Conservation (phyloP, 2,329 filamentous ascomycete genomes). For the Leptoxyphium fumago region DNA sequence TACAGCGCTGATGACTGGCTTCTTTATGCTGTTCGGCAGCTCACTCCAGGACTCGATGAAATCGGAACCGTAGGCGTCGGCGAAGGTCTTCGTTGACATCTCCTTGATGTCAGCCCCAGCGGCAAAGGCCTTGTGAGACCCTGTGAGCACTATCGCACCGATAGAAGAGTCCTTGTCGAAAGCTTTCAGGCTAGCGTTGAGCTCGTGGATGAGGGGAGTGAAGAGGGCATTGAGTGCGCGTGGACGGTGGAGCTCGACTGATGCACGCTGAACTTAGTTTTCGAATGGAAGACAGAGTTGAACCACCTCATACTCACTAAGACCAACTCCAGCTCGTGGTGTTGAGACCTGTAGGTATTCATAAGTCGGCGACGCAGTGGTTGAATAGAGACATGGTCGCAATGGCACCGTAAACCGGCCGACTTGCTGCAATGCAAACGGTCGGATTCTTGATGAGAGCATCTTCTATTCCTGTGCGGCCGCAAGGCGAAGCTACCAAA, state of each 20-base stretch:
- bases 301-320: conserved; percentile 45
- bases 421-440: conserved; percentile 43
- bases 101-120: conserved; percentile 98
- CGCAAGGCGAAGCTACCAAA: too few relatives aligned
- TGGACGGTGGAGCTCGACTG: conserved; percentile 85
- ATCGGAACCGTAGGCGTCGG: conserved; percentile 69
- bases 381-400: conserved; percentile 36
- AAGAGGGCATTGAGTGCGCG: conserved; percentile 91
- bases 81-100: conserved; percentile 87
- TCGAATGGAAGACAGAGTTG: not conserved
- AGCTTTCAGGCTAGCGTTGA: conserved; percentile 61
- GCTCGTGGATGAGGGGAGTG: conserved; percentile 77
- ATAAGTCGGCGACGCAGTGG: conserved; percentile 40
- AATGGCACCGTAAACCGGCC: conserved; percentile 43
- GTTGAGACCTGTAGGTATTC: conserved; percentile 71
- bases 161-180: conserved; percentile 58
- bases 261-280: not conserved
- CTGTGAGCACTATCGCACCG: conserved; percentile 70
- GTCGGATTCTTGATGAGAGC: conserved; percentile 31
- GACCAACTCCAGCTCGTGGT: conserved; percentile 76
- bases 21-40: conserved; percentile 72
- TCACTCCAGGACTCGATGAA: conserved; percentile 95
- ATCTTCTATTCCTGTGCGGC: conserved; percentile 4
- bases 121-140: conserved; percentile 80
- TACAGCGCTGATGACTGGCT: conserved; percentile 85